Evolutionary conservation across 495 filamentous ascomycete genomes (phyloP), one percentile per base, ranked within the genome.

Genomic region (Hypoxylon trugodes): DNA sequence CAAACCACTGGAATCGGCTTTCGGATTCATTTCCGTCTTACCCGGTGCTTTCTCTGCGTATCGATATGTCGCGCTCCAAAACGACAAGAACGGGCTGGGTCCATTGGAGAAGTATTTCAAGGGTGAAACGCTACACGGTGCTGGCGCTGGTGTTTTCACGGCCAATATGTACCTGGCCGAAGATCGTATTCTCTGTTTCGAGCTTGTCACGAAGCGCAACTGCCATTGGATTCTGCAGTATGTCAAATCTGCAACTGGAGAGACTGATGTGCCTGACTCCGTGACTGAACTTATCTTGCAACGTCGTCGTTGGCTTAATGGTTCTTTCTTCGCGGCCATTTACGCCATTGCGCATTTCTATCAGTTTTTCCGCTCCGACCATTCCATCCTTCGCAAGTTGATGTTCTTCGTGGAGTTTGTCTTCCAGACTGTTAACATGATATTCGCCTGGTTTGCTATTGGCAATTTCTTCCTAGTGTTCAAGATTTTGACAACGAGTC

Each of bases 401-500:
- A 90, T 90, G 84, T 89, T 99, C 70, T 81, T 95, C 61, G 73
- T 99, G 50, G 95, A 98, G 71, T 97, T 97, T 78, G 74, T 88
- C 58, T 99, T 96, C 77, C 92, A 97, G 72, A 93, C 92, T 10
- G 81, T 98, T 74, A 93, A 88, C 76, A 97, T 97, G 91, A 82
- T 99, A 68, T 99, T 99, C 67, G 92, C 96, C 47, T 99, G 96
- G 96, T 98, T 99, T 76, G 92, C 91, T 66, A 95, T 99, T 69
- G 95, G 96, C 64, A 99, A 99, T 74, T 99, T 99, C 84, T 99
- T 98, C 84, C 78, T 99, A 66, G 96, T 99, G 38, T 99, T 99
- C 81, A 92, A 93, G 69, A 99, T 99, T 72, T 76, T 99, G 63
- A 98, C 94, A 1, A 88, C 87, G 26, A 94, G 92, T 69, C 82